Base-by-base conservation (phyloP, 345 rosid genomes). In the Melaleuca alternifolia region DNA sequence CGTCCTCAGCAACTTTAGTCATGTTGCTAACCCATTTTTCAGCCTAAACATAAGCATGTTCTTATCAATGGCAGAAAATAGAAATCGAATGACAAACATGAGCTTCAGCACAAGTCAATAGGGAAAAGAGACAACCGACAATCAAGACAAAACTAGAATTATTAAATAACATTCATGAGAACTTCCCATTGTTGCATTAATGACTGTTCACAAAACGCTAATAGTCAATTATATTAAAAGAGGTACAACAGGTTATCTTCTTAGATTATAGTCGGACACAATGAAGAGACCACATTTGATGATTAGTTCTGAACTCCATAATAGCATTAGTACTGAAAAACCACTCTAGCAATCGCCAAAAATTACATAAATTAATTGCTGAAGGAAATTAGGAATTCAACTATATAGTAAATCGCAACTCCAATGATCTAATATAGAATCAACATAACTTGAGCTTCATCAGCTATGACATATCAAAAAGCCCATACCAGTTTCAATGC, bases 21-120 rank as follows among this genome's bases (percentile, higher is more conserved):
- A 61, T 85, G 44, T 61, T 26, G 59, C 30, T 59, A 14, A 85
- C 86, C 86, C 79, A 84, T 84, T 0, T n/a, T 50, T 84, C 53
- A 7, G 86, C 54, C 81, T 85, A 50, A 24, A n/a, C 50, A 48
- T 1, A 54, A 24, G 86, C 75, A 15, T 23, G 50, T 56, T 85
- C 30, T 9, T 10, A 41, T 21, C 13, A 7, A 41, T 44, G 24
- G 79, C 77, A 11, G 28, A 44, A 54, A 11, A 61, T 84, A 54
- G 30, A 21, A 46, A 46, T 82, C 11, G 11, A 51, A 82, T 2
- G 0, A 37, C 7, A 83, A 48, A 33, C 26, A 51, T 50, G 56
- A 83, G 41, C 56, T n/a, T 48, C 16, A 16, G 16, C 28, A 82
- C 50, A 37, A 46, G 37, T 51, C 28, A 1, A 82, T 26, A 23